phyloP scores from a whole-genome alignment of 176 grass and related monocot species.

The Oryza nivara region DNA sequence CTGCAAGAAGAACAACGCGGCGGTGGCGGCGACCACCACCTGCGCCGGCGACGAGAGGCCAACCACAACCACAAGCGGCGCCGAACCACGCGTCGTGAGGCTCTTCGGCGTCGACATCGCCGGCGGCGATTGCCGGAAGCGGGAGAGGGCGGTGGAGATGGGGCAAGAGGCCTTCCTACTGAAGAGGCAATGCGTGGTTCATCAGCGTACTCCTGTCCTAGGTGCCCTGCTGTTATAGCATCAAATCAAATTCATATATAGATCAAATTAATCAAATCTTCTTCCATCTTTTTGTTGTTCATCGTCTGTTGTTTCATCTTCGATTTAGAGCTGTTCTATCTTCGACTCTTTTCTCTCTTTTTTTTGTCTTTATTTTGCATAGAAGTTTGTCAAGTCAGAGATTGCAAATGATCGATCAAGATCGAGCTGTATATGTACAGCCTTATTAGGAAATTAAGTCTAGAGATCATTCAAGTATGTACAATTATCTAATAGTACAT shows the following conservation, averaged over 20 bases:
- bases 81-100: slow-evolving; percentile 46
- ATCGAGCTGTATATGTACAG: slow-evolving; percentile 31
- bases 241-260: neutral
- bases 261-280: neutral
- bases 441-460: neutral
- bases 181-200: slow-evolving; percentile 51
- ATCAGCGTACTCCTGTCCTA: slow-evolving; percentile 46
- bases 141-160: slow-evolving; percentile 30
- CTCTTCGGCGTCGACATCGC: slow-evolving; percentile 80
- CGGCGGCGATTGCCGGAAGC: slow-evolving; percentile 33
- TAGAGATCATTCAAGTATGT: slow-evolving; percentile 22
- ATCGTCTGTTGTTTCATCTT: slow-evolving; percentile 19
- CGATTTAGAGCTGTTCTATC: neutral
- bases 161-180: neutral
- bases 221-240: slow-evolving; percentile 53
- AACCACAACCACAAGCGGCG: neutral
- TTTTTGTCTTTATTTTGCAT: slow-evolving; percentile 21
- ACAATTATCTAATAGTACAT: neutral
- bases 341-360: neutral
- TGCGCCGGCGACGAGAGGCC: neutral
- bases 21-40: no score
- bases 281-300: neutral
- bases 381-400: neutral
- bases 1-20: slow-evolving; percentile 54
- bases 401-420: slow-evolving; percentile 16